Base-by-base conservation (phyloP, 768 basidiomycete species). In the Pisolithus orientalis region DNA sequence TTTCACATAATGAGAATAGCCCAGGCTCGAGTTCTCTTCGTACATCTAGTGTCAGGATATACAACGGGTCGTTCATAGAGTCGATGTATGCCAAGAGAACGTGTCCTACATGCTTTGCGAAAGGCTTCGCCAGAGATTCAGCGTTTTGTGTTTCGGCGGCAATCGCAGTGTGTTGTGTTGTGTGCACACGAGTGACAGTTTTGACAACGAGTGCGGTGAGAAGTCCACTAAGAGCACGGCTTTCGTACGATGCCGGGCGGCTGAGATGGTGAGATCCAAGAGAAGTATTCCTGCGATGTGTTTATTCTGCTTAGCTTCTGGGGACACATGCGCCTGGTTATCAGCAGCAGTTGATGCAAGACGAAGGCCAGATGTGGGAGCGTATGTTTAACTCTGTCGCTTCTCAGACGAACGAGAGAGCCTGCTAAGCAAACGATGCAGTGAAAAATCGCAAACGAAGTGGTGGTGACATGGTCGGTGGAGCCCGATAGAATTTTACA, bases 301-400 rank as follows among this genome's bases (percentile, higher is more conserved):
- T 17, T 74, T 70, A 9, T 70, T 76, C 63, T 94, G 90, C 60
- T 82, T 85, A 9, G 72, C 77, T 6, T 89, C 91, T 84, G 79
- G 1, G 85, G 80, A 43, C 88, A 83, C 17, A 83, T 75, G 28
- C 70, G 71, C 14, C 84, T 80, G 38, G 83, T 72, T 11, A 75
- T 68, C 42, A 70, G 64, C 39, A 92, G 69, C 24, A 93, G 69
- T 53, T 75, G 82, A 31, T 80, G 75, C 11, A 94, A 73, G 51
- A 85, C 63, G 57, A 79, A 68, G 44, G 81, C 72, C 1, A 94
- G 75, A 57, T 90, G 89, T 3, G 93, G 91, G 8, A 94, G 75
- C 2, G 80, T 79, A 42, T 77, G 72, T 5, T 77, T 59, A 24
- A 91, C 74, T 37, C 95, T 77, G 62, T 94, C 93, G 21, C 90